Evolutionary conservation across 352 stramenopile species (phyloP), one percentile per base, ranked within the genome.

Genomic region (Pythium phragmiticola): DNA sequence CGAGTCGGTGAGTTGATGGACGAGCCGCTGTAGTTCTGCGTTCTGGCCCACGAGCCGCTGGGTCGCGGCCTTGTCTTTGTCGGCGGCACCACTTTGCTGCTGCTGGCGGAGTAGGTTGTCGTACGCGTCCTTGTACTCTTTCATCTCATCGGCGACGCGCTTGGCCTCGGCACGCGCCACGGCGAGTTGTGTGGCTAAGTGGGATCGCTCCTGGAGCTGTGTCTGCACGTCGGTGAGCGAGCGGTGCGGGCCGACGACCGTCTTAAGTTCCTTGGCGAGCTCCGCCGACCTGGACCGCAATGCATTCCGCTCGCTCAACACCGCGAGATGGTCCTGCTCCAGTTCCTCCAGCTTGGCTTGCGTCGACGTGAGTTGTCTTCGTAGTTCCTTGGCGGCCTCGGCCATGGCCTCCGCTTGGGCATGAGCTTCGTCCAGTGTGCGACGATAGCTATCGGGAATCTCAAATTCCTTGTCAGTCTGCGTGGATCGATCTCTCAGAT

Each of bases 1-100:
- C 12, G 80, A 84, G 62, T 92, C 82, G 4, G 81, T 88, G 12
- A 92, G 66, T 62, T 92, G 75, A 33, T 90, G 74, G n/a, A 94
- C 73, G 17, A 84, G 78, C 5, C 80, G 77, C 64, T 91, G 80
- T 6, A 94, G 63, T 51, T 89, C 80, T 2, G 79, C 26, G 39
- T 92, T 90, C 49, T 92, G 81, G 50, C 70, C 77, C 47, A 77
- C 62, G 13, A 92, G 62, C 23, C 82, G 78, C 57, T 89, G 77
- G 9, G 76, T 75, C 33, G 47, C 57, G n/a, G 61, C 77, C 48
- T 86, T 89, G 61, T 85, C 80, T 58, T 89, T 91, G 63, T 92
- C 80, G n/a, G 78, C 72, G 50, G 76, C 61, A 2, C 63, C 63
- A 23, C 47, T 70, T 28, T 70, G 63, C 57, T 74, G 65, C 30